Evolutionary conservation across 805 yeast species (phyloP).

Genomic region (Ogataea glucozyma): DNA sequence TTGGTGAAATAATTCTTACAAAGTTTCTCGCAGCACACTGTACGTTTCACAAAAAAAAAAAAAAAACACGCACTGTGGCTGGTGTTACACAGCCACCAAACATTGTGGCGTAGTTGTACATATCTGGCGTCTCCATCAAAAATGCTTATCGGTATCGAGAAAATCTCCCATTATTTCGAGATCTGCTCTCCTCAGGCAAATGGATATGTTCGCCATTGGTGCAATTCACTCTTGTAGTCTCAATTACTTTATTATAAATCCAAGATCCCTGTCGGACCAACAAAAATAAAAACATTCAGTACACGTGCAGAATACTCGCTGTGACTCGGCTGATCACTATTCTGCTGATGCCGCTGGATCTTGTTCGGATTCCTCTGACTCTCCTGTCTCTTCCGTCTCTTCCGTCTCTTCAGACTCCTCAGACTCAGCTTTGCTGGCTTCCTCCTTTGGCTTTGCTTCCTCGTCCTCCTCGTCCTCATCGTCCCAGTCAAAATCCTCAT

Average conservation of each 20-base stretch:
- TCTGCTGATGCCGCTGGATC: neutral
- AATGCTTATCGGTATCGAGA: too few relatives aligned
- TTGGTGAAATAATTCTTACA: neutral
- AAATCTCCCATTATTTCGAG: too few relatives aligned
- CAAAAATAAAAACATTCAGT: neutral
- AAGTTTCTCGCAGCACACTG: neutral
- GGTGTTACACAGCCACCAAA: too few relatives aligned
- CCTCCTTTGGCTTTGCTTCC: conserved; percentile 18
- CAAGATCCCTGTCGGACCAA: too few relatives aligned
- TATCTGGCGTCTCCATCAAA: too few relatives aligned
- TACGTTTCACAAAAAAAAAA: conserved; percentile 4
- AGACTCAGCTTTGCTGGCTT: conserved; percentile 1
- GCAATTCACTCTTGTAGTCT: too few relatives aligned
- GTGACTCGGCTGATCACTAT: neutral
- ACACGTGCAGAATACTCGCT: neutral
- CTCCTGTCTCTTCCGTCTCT: conserved; percentile 2
- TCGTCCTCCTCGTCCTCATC: conserved; percentile 56
- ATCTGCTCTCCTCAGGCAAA: too few relatives aligned
- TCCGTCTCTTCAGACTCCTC: conserved; percentile 6
- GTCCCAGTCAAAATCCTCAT: conserved; percentile 52
- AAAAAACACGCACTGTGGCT: too few relatives aligned
- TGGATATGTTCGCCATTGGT: too few relatives aligned
- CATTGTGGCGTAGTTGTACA: too few relatives aligned
- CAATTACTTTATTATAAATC: too few relatives aligned
- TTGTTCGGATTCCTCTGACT: conserved; percentile 9